A percentile compares a stretch with the other conserved stretches of the same genome.
Conservation (phyloP, 305 asterid genomes). For the Solanum hybrid region DNA sequence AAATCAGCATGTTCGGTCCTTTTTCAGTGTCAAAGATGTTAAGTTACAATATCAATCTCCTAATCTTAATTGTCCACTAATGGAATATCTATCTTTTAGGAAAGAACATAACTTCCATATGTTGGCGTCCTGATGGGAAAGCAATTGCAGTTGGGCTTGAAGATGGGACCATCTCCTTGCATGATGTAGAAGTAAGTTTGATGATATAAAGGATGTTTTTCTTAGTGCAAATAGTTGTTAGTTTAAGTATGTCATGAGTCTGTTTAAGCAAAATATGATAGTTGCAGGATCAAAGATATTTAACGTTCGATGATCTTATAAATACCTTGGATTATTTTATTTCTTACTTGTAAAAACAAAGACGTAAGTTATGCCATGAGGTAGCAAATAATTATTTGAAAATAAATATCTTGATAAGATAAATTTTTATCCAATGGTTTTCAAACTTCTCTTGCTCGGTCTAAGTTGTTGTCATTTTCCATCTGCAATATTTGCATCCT, state of each 20-base stretch:
- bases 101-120: constrained; percentile 70
- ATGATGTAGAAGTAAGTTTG: constrained; percentile 85
- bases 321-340: neutral
- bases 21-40: neutral
- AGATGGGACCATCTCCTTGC: constrained; percentile 78
- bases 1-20: neutral
- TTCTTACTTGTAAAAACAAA: neutral
- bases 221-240: neutral
- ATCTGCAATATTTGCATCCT: neutral
- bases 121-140: constrained; percentile 99
- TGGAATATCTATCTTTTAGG: constrained; percentile 26
- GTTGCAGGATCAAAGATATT: neutral
- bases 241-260: neutral
- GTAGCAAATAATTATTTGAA: neutral
- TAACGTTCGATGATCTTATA: neutral
- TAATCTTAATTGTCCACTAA: neutral
- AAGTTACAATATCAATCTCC: neutral
- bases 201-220: constrained; percentile 4
- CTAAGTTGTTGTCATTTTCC: neutral
- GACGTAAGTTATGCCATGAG: neutral
- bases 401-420: neutral
- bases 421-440: neutral
- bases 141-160: constrained; percentile 88
- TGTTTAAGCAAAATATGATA: neutral
- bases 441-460: neutral